Conservation (phyloP, 495 filamentous ascomycete genomes). For the Bacidia rubella region DNA sequence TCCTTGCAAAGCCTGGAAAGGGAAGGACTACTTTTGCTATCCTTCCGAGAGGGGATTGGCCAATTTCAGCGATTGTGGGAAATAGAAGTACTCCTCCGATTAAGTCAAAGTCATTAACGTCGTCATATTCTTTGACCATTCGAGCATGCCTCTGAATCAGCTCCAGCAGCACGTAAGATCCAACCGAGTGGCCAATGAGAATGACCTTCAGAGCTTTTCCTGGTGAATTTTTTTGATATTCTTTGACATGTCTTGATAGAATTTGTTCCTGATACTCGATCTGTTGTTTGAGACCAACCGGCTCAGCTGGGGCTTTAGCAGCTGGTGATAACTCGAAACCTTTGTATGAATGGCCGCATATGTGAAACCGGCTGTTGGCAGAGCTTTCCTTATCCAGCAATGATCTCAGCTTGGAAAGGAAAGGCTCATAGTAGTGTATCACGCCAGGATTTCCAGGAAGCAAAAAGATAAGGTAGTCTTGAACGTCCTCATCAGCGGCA, state of each 20-base stretch:
- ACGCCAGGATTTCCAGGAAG: slow-evolving; percentile 82
- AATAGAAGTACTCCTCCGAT: slow-evolving; percentile 56
- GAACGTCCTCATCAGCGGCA: background rate
- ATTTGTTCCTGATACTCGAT: slow-evolving; percentile 34
- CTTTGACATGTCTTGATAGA: slow-evolving; percentile 17
- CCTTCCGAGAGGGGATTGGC: slow-evolving; percentile 45
- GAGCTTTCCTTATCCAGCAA: slow-evolving; percentile 14
- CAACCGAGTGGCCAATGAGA: slow-evolving; percentile 75
- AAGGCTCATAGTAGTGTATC: slow-evolving; percentile 65
- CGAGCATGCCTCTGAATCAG: slow-evolving; percentile 42
- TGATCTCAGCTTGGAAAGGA: slow-evolving; percentile 42
- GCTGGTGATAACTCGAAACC: slow-evolving; percentile 52
- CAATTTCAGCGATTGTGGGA: slow-evolving; percentile 65
- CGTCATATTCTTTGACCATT: slow-evolving; percentile 8
- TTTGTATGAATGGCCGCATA: slow-evolving; percentile 57
- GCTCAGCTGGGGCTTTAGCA: slow-evolving; percentile 20
- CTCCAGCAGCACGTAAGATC: slow-evolving; percentile 65
- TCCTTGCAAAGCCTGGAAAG: slow-evolving; percentile 40
- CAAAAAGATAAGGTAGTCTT: slow-evolving; percentile 39
- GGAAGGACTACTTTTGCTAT: slow-evolving; percentile 11
- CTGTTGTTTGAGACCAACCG: slow-evolving; percentile 47
- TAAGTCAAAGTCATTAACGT: slow-evolving; percentile 30
- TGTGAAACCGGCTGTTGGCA: slow-evolving; percentile 28
- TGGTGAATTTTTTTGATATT: background rate
- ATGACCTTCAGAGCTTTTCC: slow-evolving; percentile 39